These are phyloP conservation scores for Achaetomiella virescens DNA, from an alignment of 495 filamentous ascomycete species.

Conservation along the genomic window DNA sequence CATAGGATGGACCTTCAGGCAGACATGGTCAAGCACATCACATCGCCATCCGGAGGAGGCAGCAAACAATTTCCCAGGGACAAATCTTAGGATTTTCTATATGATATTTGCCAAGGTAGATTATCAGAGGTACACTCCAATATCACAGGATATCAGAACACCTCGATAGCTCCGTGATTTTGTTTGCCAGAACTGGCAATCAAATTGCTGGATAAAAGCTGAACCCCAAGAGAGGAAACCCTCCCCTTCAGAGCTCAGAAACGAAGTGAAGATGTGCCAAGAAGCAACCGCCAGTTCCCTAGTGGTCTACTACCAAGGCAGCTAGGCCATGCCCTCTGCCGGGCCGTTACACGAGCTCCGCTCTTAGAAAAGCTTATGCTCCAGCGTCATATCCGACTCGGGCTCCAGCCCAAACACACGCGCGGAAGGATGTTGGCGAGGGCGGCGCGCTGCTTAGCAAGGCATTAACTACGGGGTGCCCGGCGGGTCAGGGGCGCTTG, in stretches of 20 bases:
- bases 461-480: slow-evolving; percentile 94
- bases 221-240: not conserved
- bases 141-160: not conserved
- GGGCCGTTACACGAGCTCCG: no score
- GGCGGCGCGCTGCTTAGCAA: slow-evolving; percentile 92
- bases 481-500: slow-evolving; percentile 89
- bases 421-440: slow-evolving; percentile 98
- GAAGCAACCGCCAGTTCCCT: not conserved
- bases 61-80: not conserved
- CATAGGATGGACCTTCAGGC: no score
- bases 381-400: slow-evolving; percentile 97
- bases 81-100: not conserved
- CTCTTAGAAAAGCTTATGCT: slow-evolving; percentile 92
- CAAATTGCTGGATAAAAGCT: not conserved
- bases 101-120: not conserved
- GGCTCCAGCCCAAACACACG: slow-evolving; percentile 95
- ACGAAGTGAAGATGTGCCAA: not conserved
- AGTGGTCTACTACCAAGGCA: slow-evolving; percentile 8
- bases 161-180: not conserved
- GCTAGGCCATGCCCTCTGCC: not conserved
- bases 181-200: not conserved
- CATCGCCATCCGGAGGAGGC: not conserved
- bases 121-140: not conserved
- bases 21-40: no score
- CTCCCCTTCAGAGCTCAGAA: not conserved